Percentiles rank a stretch among this genome's conserved stretches.
Conservation (phyloP, 2,329 filamentous ascomycete species). For the Calonectria crousiana region DNA sequence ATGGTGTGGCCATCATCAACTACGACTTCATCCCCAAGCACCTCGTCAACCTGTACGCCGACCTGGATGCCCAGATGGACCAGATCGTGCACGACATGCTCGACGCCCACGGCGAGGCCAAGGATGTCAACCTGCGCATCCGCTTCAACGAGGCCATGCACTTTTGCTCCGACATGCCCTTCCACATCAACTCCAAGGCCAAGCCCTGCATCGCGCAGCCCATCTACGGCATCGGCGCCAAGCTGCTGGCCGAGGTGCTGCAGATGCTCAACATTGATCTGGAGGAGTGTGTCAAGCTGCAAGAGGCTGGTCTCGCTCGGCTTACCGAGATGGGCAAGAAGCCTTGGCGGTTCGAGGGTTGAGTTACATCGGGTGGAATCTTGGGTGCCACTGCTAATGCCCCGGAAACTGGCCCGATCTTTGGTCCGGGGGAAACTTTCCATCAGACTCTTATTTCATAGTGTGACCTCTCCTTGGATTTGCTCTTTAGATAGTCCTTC, state of each 20-base stretch:
- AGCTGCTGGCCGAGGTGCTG: constrained; percentile 8
- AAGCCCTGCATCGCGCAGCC: constrained; percentile 12
- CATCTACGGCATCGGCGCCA: constrained; percentile 11
- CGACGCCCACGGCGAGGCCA: neutral
- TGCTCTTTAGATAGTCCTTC: neutral
- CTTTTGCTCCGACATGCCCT: constrained; percentile 10
- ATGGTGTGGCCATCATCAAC: neutral
- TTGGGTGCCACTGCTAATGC: neutral
- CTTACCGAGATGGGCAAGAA: constrained; percentile 9
- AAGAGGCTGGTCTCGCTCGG: constrained; percentile 6
- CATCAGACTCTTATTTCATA: neutral
- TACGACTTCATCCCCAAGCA: neutral
- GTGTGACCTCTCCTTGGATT: neutral
- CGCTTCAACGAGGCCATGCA: constrained; percentile 17
- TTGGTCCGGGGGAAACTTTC: neutral
- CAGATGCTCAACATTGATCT: constrained; percentile 7
- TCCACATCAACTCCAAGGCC: constrained; percentile 19
- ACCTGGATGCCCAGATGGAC: neutral
- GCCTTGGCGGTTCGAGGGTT: constrained; percentile 6
- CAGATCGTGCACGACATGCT: constrained; percentile 7
- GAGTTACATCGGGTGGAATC: neutral
- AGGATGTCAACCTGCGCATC: constrained; percentile 7
- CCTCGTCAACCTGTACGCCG: neutral
- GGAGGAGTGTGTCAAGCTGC: constrained; percentile 5
- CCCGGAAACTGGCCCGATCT: neutral